Percentiles rank a stretch among this genome's conserved stretches.
These are phyloP conservation scores for Linnemannia zychae DNA, from an alignment of 192 early-diverging fungal species.

Conservation along the genomic window DNA sequence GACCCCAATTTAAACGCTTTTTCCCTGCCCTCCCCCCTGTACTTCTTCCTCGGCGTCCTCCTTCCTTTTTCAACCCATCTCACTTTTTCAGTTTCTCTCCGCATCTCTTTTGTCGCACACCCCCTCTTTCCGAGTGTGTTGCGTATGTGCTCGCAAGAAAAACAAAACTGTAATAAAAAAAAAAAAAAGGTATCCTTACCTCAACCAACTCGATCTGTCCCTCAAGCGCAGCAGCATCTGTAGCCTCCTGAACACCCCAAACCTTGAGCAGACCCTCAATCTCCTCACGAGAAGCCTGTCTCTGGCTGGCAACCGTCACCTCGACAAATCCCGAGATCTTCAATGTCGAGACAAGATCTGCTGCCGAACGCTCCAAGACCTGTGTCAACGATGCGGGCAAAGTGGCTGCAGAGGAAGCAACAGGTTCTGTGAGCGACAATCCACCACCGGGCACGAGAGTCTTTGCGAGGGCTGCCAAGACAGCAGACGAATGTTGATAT, in stretches of 20 bases:
- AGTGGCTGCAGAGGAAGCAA: conserved; percentile 59
- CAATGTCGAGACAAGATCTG: conserved; percentile 75
- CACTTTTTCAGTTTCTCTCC: neutral
- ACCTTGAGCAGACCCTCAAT: conserved; percentile 63
- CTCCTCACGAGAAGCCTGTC: conserved; percentile 60
- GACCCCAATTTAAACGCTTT: neutral
- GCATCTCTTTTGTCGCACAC: neutral
- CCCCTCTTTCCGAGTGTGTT: neutral
- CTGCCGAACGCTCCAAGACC: conserved; percentile 66
- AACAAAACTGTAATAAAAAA: neutral
- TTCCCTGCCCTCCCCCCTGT: neutral
- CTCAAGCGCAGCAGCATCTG: conserved; percentile 52
- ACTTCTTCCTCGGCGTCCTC: neutral
- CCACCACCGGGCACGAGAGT: conserved; percentile 78
- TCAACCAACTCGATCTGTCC: conserved; percentile 59
- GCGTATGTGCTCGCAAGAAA: neutral
- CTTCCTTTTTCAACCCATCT: conserved; percentile 11
- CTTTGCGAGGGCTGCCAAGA: conserved; percentile 71
- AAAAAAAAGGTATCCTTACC: conserved; percentile 25
- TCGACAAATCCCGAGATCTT: conserved; percentile 92
- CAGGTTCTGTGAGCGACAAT: conserved; percentile 79
- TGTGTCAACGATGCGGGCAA: conserved; percentile 57
- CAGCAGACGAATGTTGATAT: conserved; percentile 72
- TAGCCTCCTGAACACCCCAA: conserved; percentile 70
- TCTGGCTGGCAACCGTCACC: conserved; percentile 51